A percentile compares a stretch with the other conserved stretches of the same genome.
Evolutionary conservation across 2,329 filamentous ascomycete genomes (phyloP).

Genomic region (Fonsecaea pugnacius): DNA sequence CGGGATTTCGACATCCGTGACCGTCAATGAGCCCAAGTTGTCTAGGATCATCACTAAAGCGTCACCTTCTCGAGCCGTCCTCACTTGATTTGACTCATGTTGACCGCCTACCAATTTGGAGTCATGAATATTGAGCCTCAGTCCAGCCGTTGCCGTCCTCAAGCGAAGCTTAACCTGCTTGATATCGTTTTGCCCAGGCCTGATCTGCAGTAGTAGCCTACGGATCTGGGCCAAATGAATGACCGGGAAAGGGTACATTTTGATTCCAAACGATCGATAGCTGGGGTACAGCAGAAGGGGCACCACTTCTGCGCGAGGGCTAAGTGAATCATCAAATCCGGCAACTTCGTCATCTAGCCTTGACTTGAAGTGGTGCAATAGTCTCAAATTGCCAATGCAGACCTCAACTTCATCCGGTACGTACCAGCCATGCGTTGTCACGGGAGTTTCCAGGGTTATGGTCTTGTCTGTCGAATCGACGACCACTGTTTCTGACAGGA

Average conservation of each 20-base stretch:
- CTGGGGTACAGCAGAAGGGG: constrained; percentile 35
- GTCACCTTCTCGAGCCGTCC: constrained; percentile 31
- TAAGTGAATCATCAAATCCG: constrained; percentile 7
- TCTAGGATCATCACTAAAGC: constrained; percentile 28
- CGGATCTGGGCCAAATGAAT: constrained; percentile 81
- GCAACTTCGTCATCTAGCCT: constrained; percentile 14
- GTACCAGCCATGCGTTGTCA: constrained; percentile 35
- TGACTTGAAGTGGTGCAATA: constrained; percentile 30
- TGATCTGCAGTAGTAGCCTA: constrained; percentile 72
- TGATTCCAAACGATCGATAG: constrained; percentile 44
- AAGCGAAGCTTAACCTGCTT: constrained; percentile 64
- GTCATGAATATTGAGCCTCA: constrained; percentile 67
- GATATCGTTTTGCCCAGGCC: constrained; percentile 41
- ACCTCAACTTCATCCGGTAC: constrained; percentile 29
- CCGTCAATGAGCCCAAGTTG: constrained; percentile 35
- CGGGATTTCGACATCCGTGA: constrained; percentile 64
- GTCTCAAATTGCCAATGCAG: constrained; percentile 31
- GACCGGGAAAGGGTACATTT: constrained; percentile 67
- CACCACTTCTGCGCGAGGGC: constrained; percentile 10
- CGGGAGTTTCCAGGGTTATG: constrained; percentile 38
- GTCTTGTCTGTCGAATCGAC: constrained; percentile 60
- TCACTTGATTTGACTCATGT: constrained; percentile 44
- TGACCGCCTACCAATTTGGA: constrained; percentile 54
- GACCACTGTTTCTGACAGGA: constrained; percentile 57
- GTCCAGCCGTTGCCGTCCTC: constrained; percentile 67